Percentiles rank a stretch among this genome's conserved stretches.
Evolutionary conservation across 306 rosid genomes (phyloP).

Genomic region (Dryas alaskensis): DNA sequence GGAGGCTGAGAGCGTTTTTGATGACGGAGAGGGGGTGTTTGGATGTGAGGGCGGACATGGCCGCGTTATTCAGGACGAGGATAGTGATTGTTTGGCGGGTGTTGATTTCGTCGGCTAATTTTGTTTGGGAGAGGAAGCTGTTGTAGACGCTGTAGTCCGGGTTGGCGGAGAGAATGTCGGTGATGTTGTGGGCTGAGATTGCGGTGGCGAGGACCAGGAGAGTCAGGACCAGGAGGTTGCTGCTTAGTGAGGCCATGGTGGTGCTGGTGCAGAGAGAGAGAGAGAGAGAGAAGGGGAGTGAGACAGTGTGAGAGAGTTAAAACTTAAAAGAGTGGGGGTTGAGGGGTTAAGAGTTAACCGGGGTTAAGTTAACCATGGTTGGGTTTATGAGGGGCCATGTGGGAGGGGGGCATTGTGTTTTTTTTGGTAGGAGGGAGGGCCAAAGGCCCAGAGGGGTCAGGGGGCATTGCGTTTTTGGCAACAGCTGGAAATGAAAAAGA

Average conservation of each 20-base stretch:
- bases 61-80: constrained; percentile 63
- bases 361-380: constrained; percentile 49
- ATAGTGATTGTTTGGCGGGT: constrained; percentile 79
- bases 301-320: neutral
- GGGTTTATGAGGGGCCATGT: constrained; percentile 23
- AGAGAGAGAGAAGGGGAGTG: neutral
- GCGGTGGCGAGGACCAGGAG: constrained; percentile 26
- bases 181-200: constrained; percentile 83
- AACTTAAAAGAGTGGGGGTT: constrained; percentile 6
- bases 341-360: constrained; percentile 14
- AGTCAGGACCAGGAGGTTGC: constrained; percentile 18
- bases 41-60: constrained; percentile 49
- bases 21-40: constrained; percentile 76
- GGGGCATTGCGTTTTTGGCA: constrained; percentile 27
- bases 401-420: constrained; percentile 12
- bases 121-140: constrained; percentile 50
- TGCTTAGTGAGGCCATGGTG: constrained; percentile 37
- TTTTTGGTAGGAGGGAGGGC: too few relatives aligned
- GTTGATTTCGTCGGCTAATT: constrained; percentile 85
- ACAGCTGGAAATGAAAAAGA: constrained; percentile 66
- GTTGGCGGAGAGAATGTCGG: constrained; percentile 58
- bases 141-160: constrained; percentile 61
- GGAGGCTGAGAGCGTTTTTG: constrained; percentile 73
- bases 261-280: constrained; percentile 4
- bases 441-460: too few relatives aligned